Evolutionary conservation across 345 rosid genomes (phyloP), one percentile per base, ranked within the genome.

Genomic region (Dimocarpus longan): DNA sequence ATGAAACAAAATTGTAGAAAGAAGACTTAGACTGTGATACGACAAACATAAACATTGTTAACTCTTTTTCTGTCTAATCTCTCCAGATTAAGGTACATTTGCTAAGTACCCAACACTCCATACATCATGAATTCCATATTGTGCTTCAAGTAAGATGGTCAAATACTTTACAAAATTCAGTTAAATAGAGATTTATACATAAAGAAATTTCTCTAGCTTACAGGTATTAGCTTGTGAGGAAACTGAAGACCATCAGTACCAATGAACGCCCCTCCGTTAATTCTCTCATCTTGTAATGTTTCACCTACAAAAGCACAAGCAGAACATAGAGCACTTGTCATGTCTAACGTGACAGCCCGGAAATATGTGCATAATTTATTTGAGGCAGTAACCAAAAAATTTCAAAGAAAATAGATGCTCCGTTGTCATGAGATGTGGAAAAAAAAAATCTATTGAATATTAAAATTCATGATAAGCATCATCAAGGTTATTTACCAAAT

Each of bases 211-310:
- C 44, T 64, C 48, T 42, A 73, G 42, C 94, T 90, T 90, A 93
- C 98, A 24, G 98, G 98, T 81, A 95, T 88, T 79, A 93, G 85
- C 88, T 95, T 95, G 70, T 87, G 94, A 4, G 97, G 93, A 81
- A 93, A 90, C 82, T 90, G 98, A 84, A 87, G 85, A 83, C 98
- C 95, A 87, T 92, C 97, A 44, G 87, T 82, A 82, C 94, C 91
- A 80, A 91, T 85, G 86, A 93, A 92, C 40, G 91, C 84, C 81
- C 98, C 98, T 75, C 97, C 98, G 80, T 87, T 93, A 11, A 83
- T 81, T 82, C 98, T 92, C 83, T 95, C 98, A 85, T 95, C 94
- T 78, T 86, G 93, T 43, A 95, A 85, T 43, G 94, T 93, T 86
- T 93, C 98, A 79, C 98, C 98, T 95, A 84, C 68, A 84, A 85